A percentile compares a stretch with the other conserved stretches of the same genome.
Evolutionary conservation across 163 green algal species (phyloP).

Genomic region (Prototheca cutis): DNA sequence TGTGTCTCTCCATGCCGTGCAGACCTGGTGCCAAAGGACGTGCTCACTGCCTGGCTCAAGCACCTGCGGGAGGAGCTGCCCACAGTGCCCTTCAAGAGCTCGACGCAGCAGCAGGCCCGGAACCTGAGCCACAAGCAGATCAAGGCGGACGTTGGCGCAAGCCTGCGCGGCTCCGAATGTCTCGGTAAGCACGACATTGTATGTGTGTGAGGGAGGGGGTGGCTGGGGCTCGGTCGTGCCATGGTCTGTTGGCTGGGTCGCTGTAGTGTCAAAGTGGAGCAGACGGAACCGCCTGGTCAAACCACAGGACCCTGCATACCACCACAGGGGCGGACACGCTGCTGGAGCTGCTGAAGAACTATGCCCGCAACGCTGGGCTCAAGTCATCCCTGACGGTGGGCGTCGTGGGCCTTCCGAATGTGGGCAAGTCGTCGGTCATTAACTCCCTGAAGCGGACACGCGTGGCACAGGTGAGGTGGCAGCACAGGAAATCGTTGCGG

Average conservation of each 20-base stretch:
- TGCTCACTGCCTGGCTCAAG: conserved; percentile 83
- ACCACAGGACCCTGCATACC: background rate
- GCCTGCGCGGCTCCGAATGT: background rate
- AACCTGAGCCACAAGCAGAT: conserved; percentile 21
- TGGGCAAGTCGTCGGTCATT: conserved; percentile 95
- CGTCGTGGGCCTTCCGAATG: conserved; percentile 94
- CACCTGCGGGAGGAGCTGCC: conserved; percentile 91
- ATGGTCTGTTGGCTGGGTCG: background rate
- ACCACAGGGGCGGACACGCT: conserved; percentile 61
- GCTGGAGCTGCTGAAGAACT: conserved; percentile 97
- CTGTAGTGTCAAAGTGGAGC: too few relatives aligned
- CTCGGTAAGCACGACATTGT: conserved; percentile 1
- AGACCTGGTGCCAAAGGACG: conserved; percentile 88
- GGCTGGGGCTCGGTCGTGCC: too few relatives aligned
- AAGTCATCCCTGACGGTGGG: conserved; percentile 92
- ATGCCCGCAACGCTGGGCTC: conserved; percentile 57
- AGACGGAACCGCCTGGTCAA: background rate
- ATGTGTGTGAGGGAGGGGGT: too few relatives aligned
- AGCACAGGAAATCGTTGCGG: too few relatives aligned
- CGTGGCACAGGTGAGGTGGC: conserved; percentile 57
- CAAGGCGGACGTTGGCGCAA: background rate
- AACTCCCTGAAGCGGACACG: conserved; percentile 94
- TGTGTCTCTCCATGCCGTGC: too few relatives aligned
- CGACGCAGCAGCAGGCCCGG: conserved; percentile 71
- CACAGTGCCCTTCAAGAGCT: conserved; percentile 91